phyloP scores from a whole-genome alignment of 768 basidiomycete species.

The Hirschioporus abietinus region DNA sequence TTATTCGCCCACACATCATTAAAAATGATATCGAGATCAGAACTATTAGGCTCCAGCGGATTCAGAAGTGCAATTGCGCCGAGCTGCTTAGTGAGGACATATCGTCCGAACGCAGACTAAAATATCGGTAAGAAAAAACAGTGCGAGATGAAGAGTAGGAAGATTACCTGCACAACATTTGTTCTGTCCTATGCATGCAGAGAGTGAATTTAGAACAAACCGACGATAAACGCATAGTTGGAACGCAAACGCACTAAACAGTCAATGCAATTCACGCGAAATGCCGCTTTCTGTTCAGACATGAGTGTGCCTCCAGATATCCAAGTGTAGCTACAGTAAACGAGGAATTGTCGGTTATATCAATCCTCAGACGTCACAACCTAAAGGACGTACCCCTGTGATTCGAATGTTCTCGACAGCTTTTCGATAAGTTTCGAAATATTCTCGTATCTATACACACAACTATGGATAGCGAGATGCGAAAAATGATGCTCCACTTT shows the following conservation, averaged over 20 bases:
- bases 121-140: slow-evolving; percentile 11
- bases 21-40: slow-evolving; percentile 67
- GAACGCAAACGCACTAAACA: slow-evolving; percentile 47
- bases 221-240: too few relatives aligned
- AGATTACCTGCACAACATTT: slow-evolving; percentile 79
- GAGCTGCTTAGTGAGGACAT: slow-evolving; percentile 71
- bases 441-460: slow-evolving; percentile 69
- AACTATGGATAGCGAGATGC: slow-evolving; percentile 6
- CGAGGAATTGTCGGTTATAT: background rate
- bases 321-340: slow-evolving; percentile 66
- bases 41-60: slow-evolving; percentile 45
- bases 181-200: slow-evolving; percentile 49
- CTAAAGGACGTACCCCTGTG: slow-evolving; percentile 58
- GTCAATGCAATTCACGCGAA: slow-evolving; percentile 93
- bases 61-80: slow-evolving; percentile 65
- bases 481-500: slow-evolving; percentile 17
- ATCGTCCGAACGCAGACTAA: slow-evolving; percentile 87
- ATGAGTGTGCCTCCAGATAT: slow-evolving; percentile 62
- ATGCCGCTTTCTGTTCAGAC: slow-evolving; percentile 80
- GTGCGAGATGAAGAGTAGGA: slow-evolving; percentile 2
- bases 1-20: slow-evolving; percentile 98
- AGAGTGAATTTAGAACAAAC: background rate
- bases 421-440: slow-evolving; percentile 68
- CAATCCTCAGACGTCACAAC: slow-evolving; percentile 4
- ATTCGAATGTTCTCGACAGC: slow-evolving; percentile 71